phyloP scores from a whole-genome alignment of 768 basidiomycete species.

The Hericium rajendrae region DNA sequence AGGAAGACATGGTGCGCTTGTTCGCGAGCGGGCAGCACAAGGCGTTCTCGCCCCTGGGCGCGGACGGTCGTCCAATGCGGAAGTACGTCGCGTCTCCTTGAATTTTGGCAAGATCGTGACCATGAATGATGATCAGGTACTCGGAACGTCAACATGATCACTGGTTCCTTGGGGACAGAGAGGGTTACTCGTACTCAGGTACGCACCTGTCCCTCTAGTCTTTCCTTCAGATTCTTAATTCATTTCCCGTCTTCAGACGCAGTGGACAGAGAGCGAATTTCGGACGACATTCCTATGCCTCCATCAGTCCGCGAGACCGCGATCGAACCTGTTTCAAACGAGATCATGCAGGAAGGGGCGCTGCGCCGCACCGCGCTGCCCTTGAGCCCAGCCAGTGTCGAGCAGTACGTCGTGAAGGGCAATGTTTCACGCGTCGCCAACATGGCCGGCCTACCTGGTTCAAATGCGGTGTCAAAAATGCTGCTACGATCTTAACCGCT shows the following conservation, averaged over 20 bases:
- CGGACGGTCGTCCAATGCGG: conserved; percentile 10
- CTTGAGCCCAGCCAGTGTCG: background rate
- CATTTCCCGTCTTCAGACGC: no score
- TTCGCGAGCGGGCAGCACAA: conserved; percentile 6
- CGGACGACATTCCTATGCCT: no score
- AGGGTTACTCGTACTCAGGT: conserved; percentile 12
- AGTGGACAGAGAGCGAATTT: no score
- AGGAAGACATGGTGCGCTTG: background rate
- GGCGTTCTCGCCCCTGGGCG: conserved; percentile 11
- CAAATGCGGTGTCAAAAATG: background rate
- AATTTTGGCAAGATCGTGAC: no score
- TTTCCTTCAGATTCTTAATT: no score
- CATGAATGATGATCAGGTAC: conserved; percentile 1
- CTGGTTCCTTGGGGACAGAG: conserved; percentile 12
- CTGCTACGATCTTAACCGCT: background rate
- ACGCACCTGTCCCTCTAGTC: background rate
- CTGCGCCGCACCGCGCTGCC: background rate
- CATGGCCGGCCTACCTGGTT: background rate
- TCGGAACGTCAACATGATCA: conserved; percentile 12
- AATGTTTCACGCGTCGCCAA: background rate
- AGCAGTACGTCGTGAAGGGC: conserved; percentile 1
- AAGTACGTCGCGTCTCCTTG: conserved; percentile 3
- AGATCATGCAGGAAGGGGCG: background rate
- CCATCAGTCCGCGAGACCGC: background rate
- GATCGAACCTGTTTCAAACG: background rate